phyloP scores from a whole-genome alignment of 1,139 yeast genomes.

The Zhuliangozyma blackwelliae region DNA sequence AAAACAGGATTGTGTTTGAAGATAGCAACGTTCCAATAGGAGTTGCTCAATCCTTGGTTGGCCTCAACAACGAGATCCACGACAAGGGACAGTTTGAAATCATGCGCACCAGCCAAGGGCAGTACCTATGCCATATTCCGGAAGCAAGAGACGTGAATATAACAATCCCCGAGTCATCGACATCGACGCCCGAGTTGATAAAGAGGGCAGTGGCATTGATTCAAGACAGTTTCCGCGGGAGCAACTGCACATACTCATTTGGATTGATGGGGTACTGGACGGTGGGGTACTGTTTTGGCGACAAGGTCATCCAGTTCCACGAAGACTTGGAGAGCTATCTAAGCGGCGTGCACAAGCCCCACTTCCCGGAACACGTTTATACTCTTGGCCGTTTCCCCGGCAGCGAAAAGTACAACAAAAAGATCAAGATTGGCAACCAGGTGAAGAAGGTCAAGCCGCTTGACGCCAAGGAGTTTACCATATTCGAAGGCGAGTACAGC shows the following conservation, averaged over 20 bases:
- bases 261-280: constrained; percentile 59
- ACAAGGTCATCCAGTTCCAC: constrained; percentile 57
- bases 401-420: constrained; percentile 14
- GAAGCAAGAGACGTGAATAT: constrained; percentile 5
- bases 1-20: constrained; percentile 15
- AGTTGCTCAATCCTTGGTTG: constrained; percentile 9
- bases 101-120: constrained; percentile 10
- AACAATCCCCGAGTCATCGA: constrained; percentile 3
- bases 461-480: constrained; percentile 15
- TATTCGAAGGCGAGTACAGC: constrained; percentile 18
- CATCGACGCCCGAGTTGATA: constrained; percentile 6
- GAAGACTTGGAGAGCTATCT: constrained; percentile 24
- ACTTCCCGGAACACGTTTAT: constrained; percentile 35
- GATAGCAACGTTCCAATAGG: constrained; percentile 12
- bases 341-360: constrained; percentile 29
- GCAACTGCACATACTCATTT: constrained; percentile 29
- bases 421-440: constrained; percentile 21
- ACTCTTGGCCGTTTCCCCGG: constrained; percentile 43
- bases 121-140: constrained; percentile 21
- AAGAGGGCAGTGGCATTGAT: constrained; percentile 17
- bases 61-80: constrained; percentile 3
- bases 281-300: constrained; percentile 54
- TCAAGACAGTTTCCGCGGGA: constrained; percentile 17
- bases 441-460: constrained; percentile 11
- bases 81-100: constrained; percentile 19